Conservation (phyloP, 176 grass and related monocot genomes). For the Sorghum bicolor region DNA sequence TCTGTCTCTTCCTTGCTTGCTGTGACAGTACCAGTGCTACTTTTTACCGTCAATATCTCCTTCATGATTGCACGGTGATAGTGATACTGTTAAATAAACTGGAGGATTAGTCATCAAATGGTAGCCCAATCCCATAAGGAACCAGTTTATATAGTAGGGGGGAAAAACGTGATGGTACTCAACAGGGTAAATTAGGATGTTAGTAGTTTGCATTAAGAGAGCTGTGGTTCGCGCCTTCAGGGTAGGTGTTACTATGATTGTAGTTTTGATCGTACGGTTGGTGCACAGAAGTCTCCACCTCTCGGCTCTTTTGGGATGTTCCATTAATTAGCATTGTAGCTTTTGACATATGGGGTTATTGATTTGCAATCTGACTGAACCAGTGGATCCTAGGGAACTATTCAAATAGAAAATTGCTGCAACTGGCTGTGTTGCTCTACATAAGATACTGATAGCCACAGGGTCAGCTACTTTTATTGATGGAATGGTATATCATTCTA, state of each 20-base stretch:
- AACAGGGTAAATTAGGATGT: not conserved
- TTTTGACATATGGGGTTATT: not conserved
- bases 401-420: not conserved
- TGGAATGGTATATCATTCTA: not conserved
- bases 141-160: not conserved
- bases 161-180: not conserved
- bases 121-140: not conserved
- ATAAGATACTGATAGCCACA: not conserved
- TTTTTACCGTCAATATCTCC: not conserved
- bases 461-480: not conserved
- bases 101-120: not conserved
- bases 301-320: not conserved
- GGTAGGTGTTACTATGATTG: constrained; percentile 21
- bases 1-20: not conserved
- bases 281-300: constrained; percentile 18
- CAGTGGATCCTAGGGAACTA: not conserved
- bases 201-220: constrained; percentile 33
- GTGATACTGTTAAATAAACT: not conserved
- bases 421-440: not conserved
- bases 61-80: not conserved
- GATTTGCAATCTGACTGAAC: not conserved
- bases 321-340: constrained; percentile 10
- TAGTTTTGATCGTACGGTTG: constrained; percentile 27
- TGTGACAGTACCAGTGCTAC: not conserved
- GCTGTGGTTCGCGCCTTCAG: not conserved